A percentile compares a stretch with the other conserved stretches of the same genome.
Conservation (phyloP, 169 alveolate species). For the Cryptosporidium felis region DNA sequence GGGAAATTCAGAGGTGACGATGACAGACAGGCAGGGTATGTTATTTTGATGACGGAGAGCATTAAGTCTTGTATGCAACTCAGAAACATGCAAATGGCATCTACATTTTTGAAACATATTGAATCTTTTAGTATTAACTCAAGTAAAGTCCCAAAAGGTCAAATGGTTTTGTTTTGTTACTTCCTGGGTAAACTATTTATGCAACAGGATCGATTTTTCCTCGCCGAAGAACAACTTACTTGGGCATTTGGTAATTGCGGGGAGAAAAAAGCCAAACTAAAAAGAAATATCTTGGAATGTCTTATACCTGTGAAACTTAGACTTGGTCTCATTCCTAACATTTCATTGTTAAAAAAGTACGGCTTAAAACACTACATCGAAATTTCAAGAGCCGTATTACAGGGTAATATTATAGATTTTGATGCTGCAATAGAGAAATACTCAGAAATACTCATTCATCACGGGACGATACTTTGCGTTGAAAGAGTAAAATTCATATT, state of each 20-base stretch:
- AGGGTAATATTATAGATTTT: constrained; percentile 78
- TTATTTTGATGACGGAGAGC: constrained; percentile 82
- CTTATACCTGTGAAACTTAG: constrained; percentile 83
- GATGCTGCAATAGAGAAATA: constrained; percentile 75
- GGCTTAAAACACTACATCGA: constrained; percentile 78
- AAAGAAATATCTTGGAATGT: constrained; percentile 83
- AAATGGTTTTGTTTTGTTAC: constrained; percentile 83
- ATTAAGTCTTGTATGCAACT: constrained; percentile 86
- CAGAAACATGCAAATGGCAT: constrained; percentile 90
- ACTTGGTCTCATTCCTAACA: constrained; percentile 82
- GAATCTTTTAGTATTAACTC: constrained; percentile 82
- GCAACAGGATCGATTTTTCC: constrained; percentile 83
- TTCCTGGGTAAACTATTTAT: constrained; percentile 82
- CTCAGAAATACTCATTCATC: constrained; percentile 74
- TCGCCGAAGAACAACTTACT: constrained; percentile 74
- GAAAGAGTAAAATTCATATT: constrained; percentile 83
- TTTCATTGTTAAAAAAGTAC: constrained; percentile 77
- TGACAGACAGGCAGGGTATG: constrained; percentile 84
- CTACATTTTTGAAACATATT: constrained; percentile 83
- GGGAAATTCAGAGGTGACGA: constrained; percentile 87
- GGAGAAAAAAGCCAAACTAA: constrained; percentile 72
- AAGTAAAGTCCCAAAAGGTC: constrained; percentile 81
- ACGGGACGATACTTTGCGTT: constrained; percentile 85
- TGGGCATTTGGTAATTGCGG: constrained; percentile 79
- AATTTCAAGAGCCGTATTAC: constrained; percentile 76